Percentiles rank a stretch among this genome's conserved stretches.
Conservation (phyloP, 2,329 filamentous ascomycete species). For the Aspergillus fumigatiaffinis region DNA sequence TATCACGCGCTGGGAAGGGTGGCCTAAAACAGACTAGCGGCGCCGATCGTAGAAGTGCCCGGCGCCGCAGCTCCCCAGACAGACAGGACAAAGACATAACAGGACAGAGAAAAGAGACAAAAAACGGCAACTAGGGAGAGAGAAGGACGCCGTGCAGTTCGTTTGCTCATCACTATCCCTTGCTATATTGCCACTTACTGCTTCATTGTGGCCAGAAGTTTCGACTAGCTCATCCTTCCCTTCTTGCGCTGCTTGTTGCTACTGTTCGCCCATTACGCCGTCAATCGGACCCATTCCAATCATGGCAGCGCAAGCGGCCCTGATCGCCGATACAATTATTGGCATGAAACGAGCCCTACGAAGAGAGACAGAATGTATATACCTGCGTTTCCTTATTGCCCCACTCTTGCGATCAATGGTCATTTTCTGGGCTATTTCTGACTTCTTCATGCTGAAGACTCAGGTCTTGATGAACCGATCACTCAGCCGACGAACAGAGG, state of each 20-base stretch:
- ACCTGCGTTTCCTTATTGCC: constrained; percentile 5
- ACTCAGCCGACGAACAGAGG: constrained; percentile 55
- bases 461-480: constrained; percentile 50
- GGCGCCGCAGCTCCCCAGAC: constrained; percentile 18
- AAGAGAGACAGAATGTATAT: constrained; percentile 46
- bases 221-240: not conserved
- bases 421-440: constrained; percentile 6
- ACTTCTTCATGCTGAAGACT: constrained; percentile 24
- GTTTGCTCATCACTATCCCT: not conserved
- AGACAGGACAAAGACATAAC: constrained; percentile 10
- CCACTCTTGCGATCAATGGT: not conserved
- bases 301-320: constrained; percentile 44
- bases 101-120: not conserved
- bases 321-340: constrained; percentile 52
- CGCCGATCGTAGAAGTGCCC: constrained; percentile 16
- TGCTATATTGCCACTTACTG: not conserved
- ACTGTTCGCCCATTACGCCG: not conserved
- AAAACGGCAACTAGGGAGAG: not conserved
- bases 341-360: constrained; percentile 52
- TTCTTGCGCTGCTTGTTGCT: constrained; percentile 1
- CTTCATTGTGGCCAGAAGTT: not conserved
- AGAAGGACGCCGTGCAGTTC: not conserved
- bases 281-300: not conserved
- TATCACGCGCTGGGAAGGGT: constrained; percentile 11
- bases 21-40: constrained; percentile 16